Evolutionary conservation across 1,284 basidiomycete species (phyloP), one percentile per base, ranked within the genome.

Genomic region (Marasmius tenuissimus): DNA sequence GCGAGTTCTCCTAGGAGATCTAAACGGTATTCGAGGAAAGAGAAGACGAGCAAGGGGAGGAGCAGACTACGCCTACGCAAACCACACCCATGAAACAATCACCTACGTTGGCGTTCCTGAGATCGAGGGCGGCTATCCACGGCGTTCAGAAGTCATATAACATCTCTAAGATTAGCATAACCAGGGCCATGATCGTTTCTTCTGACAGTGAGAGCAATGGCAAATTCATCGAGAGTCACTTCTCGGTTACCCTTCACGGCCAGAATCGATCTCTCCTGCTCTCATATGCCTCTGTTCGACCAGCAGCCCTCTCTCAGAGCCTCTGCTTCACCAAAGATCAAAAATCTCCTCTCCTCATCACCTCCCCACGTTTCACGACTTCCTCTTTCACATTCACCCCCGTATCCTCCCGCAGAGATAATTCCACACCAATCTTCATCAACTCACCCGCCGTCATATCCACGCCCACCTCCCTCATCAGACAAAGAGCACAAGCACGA

Each of bases 401-500:
- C 52, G 20, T 54, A 37, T 11, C 18, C 34, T 14, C 4, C 52
- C 16, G 38, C 34, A 9, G 52, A 54, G 34, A 53, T 54, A 55
- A 20, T 12, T 60, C 54, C 47, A 39, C 51, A 53, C 35, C 42
- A 40, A 63, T 56, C 12, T 60, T 69, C 59, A 37, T 69, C 63
- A 47, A 63, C 60, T 61, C 53, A 40, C 55, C 64, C 51, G 58
- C 64, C 54, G 62, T 53, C 56, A 12, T 35, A 38, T 37, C 10
- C 27, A 10, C n/a, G 12, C 20, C n/a, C 51, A 51, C 9, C 27
- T 58, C 22, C 10, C 40, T 14, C 56, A 66, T 22, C 69, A 68
- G 14, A 69, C 71, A 58, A 61, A 65, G 20, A 73, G 71, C n/a
- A 75, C 72, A n/a, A 47, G n/a, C 45, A 47, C n/a, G 45, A 47